Evolutionary conservation across 768 basidiomycete genomes (phyloP).

Genomic region (Tephrocybe sp.): DNA sequence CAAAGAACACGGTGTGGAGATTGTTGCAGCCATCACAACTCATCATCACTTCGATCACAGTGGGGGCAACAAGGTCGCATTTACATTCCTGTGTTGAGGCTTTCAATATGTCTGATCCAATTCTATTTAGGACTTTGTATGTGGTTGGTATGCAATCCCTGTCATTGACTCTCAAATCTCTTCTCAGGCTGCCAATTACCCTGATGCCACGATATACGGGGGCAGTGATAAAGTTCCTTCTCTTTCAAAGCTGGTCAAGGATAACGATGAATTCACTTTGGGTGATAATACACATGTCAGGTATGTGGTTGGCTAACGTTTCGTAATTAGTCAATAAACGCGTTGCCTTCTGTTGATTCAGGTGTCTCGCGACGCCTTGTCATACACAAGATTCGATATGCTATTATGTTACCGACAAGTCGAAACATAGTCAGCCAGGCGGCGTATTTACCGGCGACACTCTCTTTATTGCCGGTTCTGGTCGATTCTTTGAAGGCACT

Average conservation of each 20-base stretch:
- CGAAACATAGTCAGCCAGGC: slow-evolving; percentile 51
- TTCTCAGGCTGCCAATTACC: slow-evolving; percentile 39
- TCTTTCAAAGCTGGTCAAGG: slow-evolving; percentile 71
- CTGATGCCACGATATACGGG: slow-evolving; percentile 66
- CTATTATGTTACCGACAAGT: slow-evolving; percentile 66
- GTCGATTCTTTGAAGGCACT: slow-evolving; percentile 91
- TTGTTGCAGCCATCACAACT: slow-evolving; percentile 80
- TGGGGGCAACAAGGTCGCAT: slow-evolving; percentile 74
- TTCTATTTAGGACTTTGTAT: slow-evolving; percentile 46
- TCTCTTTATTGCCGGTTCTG: slow-evolving; percentile 84
- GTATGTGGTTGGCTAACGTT: slow-evolving; percentile 28
- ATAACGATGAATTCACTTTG: slow-evolving; percentile 78
- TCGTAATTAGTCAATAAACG: background rate
- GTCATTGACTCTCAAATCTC: slow-evolving; percentile 2
- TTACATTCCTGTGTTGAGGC: background rate
- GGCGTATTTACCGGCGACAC: slow-evolving; percentile 95
- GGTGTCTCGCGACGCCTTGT: slow-evolving; percentile 86
- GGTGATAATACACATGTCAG: slow-evolving; percentile 60
- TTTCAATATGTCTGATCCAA: background rate
- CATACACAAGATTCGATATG: slow-evolving; percentile 98
- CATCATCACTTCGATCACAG: slow-evolving; percentile 92
- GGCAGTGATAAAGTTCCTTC: slow-evolving; percentile 72
- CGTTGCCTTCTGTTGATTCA: slow-evolving; percentile 23
- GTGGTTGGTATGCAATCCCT: slow-evolving; percentile 21
- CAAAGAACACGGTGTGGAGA: slow-evolving; percentile 53